Percentiles rank a stretch among this genome's conserved stretches.
Evolutionary conservation across 345 rosid species (phyloP).

Genomic region (Pistacia atlantica): DNA sequence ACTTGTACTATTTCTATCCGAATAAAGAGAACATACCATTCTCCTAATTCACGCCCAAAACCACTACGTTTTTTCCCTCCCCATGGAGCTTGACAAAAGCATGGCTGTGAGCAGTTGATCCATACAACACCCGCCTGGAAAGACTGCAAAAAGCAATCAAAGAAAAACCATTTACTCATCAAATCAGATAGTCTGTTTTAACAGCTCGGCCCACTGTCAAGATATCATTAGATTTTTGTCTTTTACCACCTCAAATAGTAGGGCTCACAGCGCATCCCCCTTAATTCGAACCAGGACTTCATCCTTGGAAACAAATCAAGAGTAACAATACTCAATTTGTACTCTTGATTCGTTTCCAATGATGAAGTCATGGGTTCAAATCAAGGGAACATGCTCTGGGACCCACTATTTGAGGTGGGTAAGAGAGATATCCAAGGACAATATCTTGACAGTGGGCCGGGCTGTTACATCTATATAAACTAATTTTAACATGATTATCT

Average conservation of each 20-base stretch:
- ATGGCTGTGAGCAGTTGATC: conserved; percentile 98
- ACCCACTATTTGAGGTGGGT: too few relatives aligned
- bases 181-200: neutral
- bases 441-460: too few relatives aligned
- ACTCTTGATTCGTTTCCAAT: too few relatives aligned
- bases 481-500: neutral
- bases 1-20: neutral
- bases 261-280: too few relatives aligned
- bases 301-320: too few relatives aligned
- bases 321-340: too few relatives aligned
- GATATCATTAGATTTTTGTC: neutral
- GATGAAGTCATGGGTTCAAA: too few relatives aligned
- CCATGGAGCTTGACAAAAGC: conserved; percentile 99
- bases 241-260: too few relatives aligned
- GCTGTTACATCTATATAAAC: too few relatives aligned
- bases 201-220: neutral
- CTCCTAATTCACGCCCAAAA: conserved; percentile 97
- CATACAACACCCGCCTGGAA: conserved; percentile 82
- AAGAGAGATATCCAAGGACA: too few relatives aligned
- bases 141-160: conserved; percentile 48
- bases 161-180: conserved; percentile 9
- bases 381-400: too few relatives aligned
- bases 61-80: conserved; percentile 97
- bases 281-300: too few relatives aligned
- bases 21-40: conserved; percentile 56